Base-by-base conservation (phyloP, 2,329 filamentous ascomycete genomes). In the Coleophoma cylindrospora region DNA sequence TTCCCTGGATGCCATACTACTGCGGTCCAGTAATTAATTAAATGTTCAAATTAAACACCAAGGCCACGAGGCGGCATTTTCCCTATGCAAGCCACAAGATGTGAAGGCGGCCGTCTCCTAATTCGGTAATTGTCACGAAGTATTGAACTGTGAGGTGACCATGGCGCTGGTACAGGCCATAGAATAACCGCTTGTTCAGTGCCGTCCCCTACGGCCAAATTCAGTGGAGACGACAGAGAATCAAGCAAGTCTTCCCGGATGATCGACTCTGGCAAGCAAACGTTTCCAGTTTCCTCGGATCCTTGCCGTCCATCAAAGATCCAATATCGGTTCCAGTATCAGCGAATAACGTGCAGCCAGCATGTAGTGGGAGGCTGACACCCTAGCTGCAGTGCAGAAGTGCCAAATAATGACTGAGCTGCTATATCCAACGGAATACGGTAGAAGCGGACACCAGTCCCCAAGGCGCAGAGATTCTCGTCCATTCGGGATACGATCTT, bases 271-370 rank as follows among this genome's bases (percentile, higher is more conserved):
- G 41, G 41, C 41, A 32, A 21, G 21, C 15, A 44, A 44, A 27
- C 34, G 41, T 44, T 44, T 44, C 41, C 41, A 32, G 41, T 44
- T 44, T 44, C 41, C 13, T n/a, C n/a, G 27, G 12, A 44, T 44
- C 41, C 41, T 27, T 44, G 41, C 41, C 27, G 41, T 32, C 21
- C 41, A 44, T 44, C 41, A 44, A 14, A 22, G 41, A 44, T 44
- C 41, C 41, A 44, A 44, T 27, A 44, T 44, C 41, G 22, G 41
- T 27, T 33, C 41, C 41, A 44, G 32, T 27, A 44, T 44, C 41
- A 32, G 41, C 41, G 32, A 27, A 44, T 13, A 33, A 27, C 15
- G 19, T 33, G 27, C 41, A 44, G n/a, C 41, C 21, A 44, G 13
- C 41, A 21, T 32, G 27, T 15, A n/a, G 27, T 6, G 32, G n/a